Evolutionary conservation across 2,329 filamentous ascomycete species (phyloP), one percentile per base, ranked within the genome.

Genomic region (Aspergillus brunneoviolaceus): DNA sequence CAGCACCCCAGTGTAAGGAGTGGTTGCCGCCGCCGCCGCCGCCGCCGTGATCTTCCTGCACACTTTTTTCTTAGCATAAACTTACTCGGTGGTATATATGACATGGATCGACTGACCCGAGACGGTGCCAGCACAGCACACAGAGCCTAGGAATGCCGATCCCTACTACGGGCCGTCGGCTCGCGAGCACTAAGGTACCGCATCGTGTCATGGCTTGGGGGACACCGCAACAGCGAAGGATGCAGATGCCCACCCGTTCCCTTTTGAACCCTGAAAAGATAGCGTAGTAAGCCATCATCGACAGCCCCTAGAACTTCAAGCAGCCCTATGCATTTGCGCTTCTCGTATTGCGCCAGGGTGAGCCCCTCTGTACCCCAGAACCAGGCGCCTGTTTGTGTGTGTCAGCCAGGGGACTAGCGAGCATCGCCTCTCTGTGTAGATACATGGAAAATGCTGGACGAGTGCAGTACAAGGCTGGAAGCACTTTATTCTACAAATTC

Each of bases 71-170:
- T 77, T 25, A 78, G 70, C 77, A 80, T 79, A 59, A 80, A 79
- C 76, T 77, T 29, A 79, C 6, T 77, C 78, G 1, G 75, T 77
- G 1, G 78, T 67, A 59, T 76, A 79, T 6, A 80, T 6, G 76
- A 78, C 50, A 79, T 65, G 27, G 74, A 72, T 42, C 77, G 70
- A 5, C 76, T 70, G 54, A 77, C 71, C 25, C 70, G 74, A n/a
- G 72, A 76, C 0, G 83, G 83, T 6, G 82, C 81, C 5, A 85
- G 72, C 7, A 84, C 77, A 1, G 27, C 27, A 29, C 9, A 10
- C 27, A 81, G 81, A 3, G 84, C 82, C 82, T 83, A 83, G 1
- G 76, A 80, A 67, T 85, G 85, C 63, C 84, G 82, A 21, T 83
- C 80, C 83, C 80, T 14, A 81, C 82, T 12, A 83, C 75, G 1